Evolutionary conservation across 805 yeast species (phyloP).

Genomic region (Schizosaccharomyces octosporus): DNA sequence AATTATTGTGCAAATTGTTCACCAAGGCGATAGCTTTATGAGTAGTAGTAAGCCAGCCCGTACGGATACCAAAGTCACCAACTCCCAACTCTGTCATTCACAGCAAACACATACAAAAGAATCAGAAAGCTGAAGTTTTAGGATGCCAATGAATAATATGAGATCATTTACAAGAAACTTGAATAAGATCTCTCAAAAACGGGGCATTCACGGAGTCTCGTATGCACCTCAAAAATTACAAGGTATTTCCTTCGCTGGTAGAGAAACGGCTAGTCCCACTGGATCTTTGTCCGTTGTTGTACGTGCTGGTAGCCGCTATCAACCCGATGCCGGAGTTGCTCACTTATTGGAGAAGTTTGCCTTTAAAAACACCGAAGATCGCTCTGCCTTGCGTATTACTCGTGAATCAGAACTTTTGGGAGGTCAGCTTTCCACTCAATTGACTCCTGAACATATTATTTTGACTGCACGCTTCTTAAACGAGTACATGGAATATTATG

Average conservation of each 20-base stretch:
- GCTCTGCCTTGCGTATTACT: slow-evolving; percentile 75
- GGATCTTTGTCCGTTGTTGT: slow-evolving; percentile 60
- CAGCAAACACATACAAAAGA: no score
- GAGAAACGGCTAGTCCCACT: slow-evolving; percentile 22
- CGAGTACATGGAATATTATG: slow-evolving; percentile 77
- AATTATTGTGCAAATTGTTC: background rate
- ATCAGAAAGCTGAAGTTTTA: no score
- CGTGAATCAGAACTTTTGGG: slow-evolving; percentile 90
- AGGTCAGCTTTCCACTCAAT: slow-evolving; percentile 42
- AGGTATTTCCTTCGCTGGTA: background rate
- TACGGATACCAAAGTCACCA: background rate
- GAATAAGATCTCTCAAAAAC: background rate
- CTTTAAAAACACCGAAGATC: slow-evolving; percentile 49
- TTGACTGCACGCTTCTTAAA: slow-evolving; percentile 62
- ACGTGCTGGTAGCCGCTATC: slow-evolving; percentile 64
- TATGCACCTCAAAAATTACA: background rate
- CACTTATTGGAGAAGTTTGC: slow-evolving; percentile 66
- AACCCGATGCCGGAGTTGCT: slow-evolving; percentile 49
- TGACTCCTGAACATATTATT: slow-evolving; percentile 66
- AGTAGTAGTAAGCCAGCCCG: background rate
- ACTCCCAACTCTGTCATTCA: background rate
- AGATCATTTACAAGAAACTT: background rate
- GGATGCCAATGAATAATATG: slow-evolving; percentile 2
- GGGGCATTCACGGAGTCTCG: background rate
- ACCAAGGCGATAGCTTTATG: background rate